Evolutionary conservation across 2,329 filamentous ascomycete genomes (phyloP).

Genomic region (Diplodia scrobiculata): DNA sequence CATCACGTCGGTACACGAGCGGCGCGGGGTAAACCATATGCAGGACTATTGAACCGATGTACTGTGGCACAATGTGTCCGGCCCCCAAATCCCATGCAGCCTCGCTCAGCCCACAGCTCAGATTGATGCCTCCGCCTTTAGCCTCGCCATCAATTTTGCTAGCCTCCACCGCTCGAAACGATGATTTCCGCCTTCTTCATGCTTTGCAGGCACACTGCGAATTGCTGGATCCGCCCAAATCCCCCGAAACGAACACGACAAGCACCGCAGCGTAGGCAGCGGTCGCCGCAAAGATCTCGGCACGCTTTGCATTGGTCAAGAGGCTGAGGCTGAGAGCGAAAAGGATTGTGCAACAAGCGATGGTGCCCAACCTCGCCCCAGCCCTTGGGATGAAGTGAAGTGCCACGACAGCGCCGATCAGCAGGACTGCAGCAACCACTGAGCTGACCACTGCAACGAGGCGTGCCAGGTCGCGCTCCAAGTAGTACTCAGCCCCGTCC

Average conservation of each 20-base stretch:
- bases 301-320: conserved; percentile 34
- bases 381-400: not conserved
- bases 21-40: no score
- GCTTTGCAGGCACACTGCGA: not conserved
- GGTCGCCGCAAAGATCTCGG: conserved; percentile 37
- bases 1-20: no score
- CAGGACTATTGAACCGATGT: no score
- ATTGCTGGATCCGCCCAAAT: not conserved
- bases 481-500: not conserved
- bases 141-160: no score
- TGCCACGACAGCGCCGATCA: not conserved
- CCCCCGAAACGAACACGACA: conserved; percentile 33
- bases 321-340: conserved; percentile 35
- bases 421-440: not conserved
- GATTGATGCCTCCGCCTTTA: no score
- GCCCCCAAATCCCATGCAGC: no score
- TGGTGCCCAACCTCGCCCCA: not conserved
- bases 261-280: conserved; percentile 36
- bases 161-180: no score
- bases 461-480: not conserved
- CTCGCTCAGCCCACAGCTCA: no score
- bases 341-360: conserved; percentile 30
- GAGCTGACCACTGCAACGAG: not conserved
- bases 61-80: no score
- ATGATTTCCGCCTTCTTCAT: not conserved